These are phyloP conservation scores for Knoxia roxburghii DNA, from an alignment of 257 asterid species.

Conservation along the genomic window DNA sequence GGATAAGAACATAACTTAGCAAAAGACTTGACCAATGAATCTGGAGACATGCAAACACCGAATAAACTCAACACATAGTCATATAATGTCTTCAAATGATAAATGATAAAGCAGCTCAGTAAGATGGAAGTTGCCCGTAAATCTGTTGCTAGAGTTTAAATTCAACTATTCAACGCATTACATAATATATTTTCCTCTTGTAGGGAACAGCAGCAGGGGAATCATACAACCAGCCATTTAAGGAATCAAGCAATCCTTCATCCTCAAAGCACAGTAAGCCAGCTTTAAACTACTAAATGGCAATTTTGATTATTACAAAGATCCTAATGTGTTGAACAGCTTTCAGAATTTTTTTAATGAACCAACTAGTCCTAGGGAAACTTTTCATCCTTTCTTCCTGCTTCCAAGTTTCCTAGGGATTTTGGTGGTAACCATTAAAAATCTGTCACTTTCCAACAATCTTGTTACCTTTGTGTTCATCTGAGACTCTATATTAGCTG, in stretches of 20 bases:
- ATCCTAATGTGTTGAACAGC: background rate
- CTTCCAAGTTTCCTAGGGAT: background rate
- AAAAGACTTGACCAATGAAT: background rate
- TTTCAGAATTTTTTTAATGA: background rate
- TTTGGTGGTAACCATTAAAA: background rate
- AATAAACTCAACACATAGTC: background rate
- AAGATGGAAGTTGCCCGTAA: background rate
- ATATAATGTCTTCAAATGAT: background rate
- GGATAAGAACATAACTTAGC: background rate
- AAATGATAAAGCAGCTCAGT: slow-evolving; percentile 1
- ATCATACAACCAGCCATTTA: slow-evolving; percentile 32
- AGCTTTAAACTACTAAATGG: background rate
- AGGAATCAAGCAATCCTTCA: slow-evolving; percentile 40
- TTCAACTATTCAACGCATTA: background rate
- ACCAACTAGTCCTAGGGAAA: background rate
- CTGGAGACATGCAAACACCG: background rate
- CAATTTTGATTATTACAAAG: background rate
- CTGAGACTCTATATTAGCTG: background rate
- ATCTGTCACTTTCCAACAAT: too few species aligned
- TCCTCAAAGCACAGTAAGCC: background rate
- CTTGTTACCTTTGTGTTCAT: background rate
- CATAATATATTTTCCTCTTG: slow-evolving; percentile 10
- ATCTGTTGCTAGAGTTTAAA: background rate
- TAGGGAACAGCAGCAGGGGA: slow-evolving; percentile 45
- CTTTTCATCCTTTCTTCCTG: background rate